Evolutionary conservation across 495 filamentous ascomycete genomes (phyloP), one percentile per base, ranked within the genome.

Genomic region (Penicillium psychrofluorescens): DNA sequence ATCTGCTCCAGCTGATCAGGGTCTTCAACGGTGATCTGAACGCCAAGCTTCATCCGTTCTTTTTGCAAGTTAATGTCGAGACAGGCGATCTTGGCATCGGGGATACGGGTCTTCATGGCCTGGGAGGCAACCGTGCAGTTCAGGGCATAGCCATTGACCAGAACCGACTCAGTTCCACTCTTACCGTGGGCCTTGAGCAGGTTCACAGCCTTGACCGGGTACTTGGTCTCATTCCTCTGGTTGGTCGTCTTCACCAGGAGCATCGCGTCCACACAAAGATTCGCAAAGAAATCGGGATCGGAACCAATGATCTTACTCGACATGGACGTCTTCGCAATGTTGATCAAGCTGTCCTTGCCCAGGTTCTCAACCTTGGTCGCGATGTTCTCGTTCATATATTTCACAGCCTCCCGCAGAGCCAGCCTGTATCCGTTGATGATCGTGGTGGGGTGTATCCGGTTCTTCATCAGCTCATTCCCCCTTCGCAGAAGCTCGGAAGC

Each of bases 41-140:
- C 94, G 48, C 92, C 92, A 11, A 99, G 73, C 76, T 97, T 96
- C 92, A 99, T 97, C 49, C 92, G 78, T 70, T 95, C 89, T 69
- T 97, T 99, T 62, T 96, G 91, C 50, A 99, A 66, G 67, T 99
- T 99, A 72, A 99, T 97, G 61, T 99, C 92, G 38, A 99, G 72
- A 60, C 88, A 86, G 35, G 92, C 92, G 63, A 99, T 97, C 71
- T 95, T 96, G 50, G 94, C 92, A 67, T 96, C 90, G 38, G 78
- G 80, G 55, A 97, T 74, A 49, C 89, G 81, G 22, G 94, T 99
- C 55, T 79, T 88, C 94, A 99, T 99, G 34, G 90, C 90, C 65
- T 99, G 92, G 35, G 89, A 95, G 42, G 92, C 92, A 46, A 99
- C 92, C 16, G 92, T 99, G 73, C 92, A 99, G 76, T 99, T 99